Conservation (phyloP, 2,329 filamentous ascomycete species). For the Hypoxylon sp. region DNA sequence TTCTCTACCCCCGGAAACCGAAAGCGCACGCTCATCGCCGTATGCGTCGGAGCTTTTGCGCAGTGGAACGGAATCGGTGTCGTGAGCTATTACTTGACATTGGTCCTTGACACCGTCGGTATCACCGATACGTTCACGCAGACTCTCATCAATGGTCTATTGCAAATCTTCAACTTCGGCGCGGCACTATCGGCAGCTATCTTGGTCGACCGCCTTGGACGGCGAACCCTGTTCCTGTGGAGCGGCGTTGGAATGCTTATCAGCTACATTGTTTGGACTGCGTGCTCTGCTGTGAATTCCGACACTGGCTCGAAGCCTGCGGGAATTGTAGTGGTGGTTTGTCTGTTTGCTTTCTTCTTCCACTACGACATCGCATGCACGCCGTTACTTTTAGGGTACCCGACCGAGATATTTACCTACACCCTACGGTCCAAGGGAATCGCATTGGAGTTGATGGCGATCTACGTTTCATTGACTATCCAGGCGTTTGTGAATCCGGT, state of each 20-base stretch:
- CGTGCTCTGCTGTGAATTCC: slow-evolving; percentile 51
- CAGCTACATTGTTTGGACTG: slow-evolving; percentile 56
- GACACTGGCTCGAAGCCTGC: slow-evolving; percentile 47
- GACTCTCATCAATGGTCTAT: slow-evolving; percentile 53
- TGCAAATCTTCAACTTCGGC: slow-evolving; percentile 53
- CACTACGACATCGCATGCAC: slow-evolving; percentile 61
- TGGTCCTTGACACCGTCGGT: slow-evolving; percentile 53
- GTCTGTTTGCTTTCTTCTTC: slow-evolving; percentile 61
- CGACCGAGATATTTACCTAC: not conserved
- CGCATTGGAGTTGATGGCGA: not conserved
- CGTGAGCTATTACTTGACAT: slow-evolving; percentile 52
- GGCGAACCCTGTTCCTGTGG: slow-evolving; percentile 55
- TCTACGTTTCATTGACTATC: not conserved
- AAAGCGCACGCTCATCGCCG: slow-evolving; percentile 33
- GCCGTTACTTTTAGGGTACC: slow-evolving; percentile 49
- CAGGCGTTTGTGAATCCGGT: not conserved
- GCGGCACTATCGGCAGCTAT: slow-evolving; percentile 53
- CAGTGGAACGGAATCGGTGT: slow-evolving; percentile 52
- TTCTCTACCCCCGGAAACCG: not conserved
- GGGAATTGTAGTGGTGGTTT: slow-evolving; percentile 60
- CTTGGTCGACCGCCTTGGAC: slow-evolving; percentile 51
- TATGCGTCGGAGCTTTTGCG: slow-evolving; percentile 37
- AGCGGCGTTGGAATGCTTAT: slow-evolving; percentile 53
- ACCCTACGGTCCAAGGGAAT: not conserved
- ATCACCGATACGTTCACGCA: slow-evolving; percentile 52